Evolutionary conservation across 2,329 filamentous ascomycete species (phyloP), one percentile per base, ranked within the genome.

Genomic region (Massarina eburnea): DNA sequence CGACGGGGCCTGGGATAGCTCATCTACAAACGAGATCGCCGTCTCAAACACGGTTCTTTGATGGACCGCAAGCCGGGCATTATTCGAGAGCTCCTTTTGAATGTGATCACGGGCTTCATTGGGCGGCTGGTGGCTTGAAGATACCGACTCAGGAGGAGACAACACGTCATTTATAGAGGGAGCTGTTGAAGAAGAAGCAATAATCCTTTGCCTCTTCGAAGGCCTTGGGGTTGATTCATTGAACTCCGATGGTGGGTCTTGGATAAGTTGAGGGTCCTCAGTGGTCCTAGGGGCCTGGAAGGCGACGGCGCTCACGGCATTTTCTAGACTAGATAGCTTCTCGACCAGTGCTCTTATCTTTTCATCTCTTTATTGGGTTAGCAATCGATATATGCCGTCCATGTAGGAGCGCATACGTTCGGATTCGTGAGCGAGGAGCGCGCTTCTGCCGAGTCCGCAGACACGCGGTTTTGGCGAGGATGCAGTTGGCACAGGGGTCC

Each of bases 401-500:
- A 10, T 39, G 19, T 18, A 21, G 22, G 26, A n/a, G 24, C 19
- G 33, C 60, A 48, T 46, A 62, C 61, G 64, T 65, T 36, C 52
- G 55, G 17, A 57, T 46, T 45, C 60, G 64, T 12, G 59, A 58
- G 15, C 55, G 57, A 24, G 57, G 53, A 40, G 52, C 41, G 15
- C 58, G 55, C 38, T 64, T 65, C 39, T 63, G 57, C 21, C 62
- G 57, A 22, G 62, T 64, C 14, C 66, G 61, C n/a, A 67, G 54
- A 40, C 64, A 68, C 9, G 63, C 51, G 7, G 49, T 48, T 41
- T 61, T 61, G 8, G 59, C 52, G 22, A 40, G 43, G 37, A 55
- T 35, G 35, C 66, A 68, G 32, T 63, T 67, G 21, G 52, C 51
- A 36, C 66, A 68, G 26, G 66, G 66, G 15, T 66, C 61, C 36